Evolutionary conservation across 2,329 filamentous ascomycete genomes (phyloP), one percentile per base, ranked within the genome.

Genomic region (Thelonectria olida): DNA sequence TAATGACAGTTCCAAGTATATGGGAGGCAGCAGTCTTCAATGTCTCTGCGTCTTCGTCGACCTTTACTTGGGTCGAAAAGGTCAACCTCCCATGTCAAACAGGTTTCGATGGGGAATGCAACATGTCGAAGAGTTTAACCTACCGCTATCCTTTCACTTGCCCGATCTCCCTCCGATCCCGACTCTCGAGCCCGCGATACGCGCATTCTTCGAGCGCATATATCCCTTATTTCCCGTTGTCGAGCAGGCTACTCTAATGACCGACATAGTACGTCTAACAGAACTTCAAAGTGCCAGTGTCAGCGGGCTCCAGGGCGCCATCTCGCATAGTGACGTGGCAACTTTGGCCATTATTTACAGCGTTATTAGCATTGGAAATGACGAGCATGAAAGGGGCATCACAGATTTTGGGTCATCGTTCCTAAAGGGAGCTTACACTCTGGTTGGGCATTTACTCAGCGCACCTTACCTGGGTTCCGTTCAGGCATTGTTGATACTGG

Each of bases 91-190:
- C 2, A 69, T 69, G 28, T 67, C 66, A 1, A 44, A 52, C 9
- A 55, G 65, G 17, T 68, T 68, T 2, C 62, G 66, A 34, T 68
- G 67, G 67, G 67, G 67, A 0, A 68, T 68, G 67, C 60, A 59
- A 17, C 68, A 67, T 13, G 58, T 67, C 4, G 67, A 68, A 39
- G 67, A 68, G 49, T 68, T 61, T 1, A 15, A 57, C 1, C 36
- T 68, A 2, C 67, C 66, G 5, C 20, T 68, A 5, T 49, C 62
- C 7, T 56, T 63, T 5, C 54, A 42, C 2, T 41, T 68, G 2
- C 67, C 66, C 8, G 58, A 68, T 10, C 38, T 68, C 7, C 64
- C 67, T 0, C 51, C 58, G 20, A 61, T 63, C 53, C 42, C 64
- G 0, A 36, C 58, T 6, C 67, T 68, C 62, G 66, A 69, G n/a